These are phyloP conservation scores for Metarhizium anisopliae DNA, from an alignment of 2,329 filamentous ascomycete species.

Conservation along the genomic window DNA sequence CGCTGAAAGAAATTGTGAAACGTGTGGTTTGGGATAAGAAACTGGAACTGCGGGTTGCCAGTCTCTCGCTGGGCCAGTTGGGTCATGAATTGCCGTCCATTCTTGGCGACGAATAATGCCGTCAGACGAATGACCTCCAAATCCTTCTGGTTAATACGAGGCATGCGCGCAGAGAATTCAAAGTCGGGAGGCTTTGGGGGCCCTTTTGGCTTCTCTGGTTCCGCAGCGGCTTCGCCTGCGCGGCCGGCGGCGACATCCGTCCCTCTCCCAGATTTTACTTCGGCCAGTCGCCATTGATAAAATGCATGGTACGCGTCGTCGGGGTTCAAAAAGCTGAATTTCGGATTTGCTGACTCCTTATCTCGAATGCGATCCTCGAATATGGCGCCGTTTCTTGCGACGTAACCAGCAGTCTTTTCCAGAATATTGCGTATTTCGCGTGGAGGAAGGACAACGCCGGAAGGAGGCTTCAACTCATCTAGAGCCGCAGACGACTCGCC, in stretches of 20 bases:
- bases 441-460: slow-evolving; percentile 80
- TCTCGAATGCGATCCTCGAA: slow-evolving; percentile 81
- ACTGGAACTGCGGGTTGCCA: slow-evolving; percentile 91
- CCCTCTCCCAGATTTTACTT: slow-evolving; percentile 77
- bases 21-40: slow-evolving; percentile 88
- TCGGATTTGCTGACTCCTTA: slow-evolving; percentile 76
- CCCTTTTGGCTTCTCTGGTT: slow-evolving; percentile 61
- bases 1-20: slow-evolving; percentile 93
- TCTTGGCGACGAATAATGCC: slow-evolving; percentile 85
- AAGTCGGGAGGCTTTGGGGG: slow-evolving; percentile 81
- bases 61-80: slow-evolving; percentile 80
- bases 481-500: slow-evolving; percentile 43
- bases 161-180: slow-evolving; percentile 92
- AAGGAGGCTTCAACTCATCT: slow-evolving; percentile 67
- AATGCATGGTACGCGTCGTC: slow-evolving; percentile 80
- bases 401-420: slow-evolving; percentile 92
- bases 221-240: slow-evolving; percentile 49
- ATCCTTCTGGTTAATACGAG: slow-evolving; percentile 92
- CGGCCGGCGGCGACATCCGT: slow-evolving; percentile 70
- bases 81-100: slow-evolving; percentile 87
- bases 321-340: slow-evolving; percentile 77
- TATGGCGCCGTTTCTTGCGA: slow-evolving; percentile 56
- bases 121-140: slow-evolving; percentile 67
- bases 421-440: slow-evolving; percentile 77
- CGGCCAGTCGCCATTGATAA: slow-evolving; percentile 82